Conservation (phyloP, 768 basidiomycete genomes). For the Neoboletus magnificus region DNA sequence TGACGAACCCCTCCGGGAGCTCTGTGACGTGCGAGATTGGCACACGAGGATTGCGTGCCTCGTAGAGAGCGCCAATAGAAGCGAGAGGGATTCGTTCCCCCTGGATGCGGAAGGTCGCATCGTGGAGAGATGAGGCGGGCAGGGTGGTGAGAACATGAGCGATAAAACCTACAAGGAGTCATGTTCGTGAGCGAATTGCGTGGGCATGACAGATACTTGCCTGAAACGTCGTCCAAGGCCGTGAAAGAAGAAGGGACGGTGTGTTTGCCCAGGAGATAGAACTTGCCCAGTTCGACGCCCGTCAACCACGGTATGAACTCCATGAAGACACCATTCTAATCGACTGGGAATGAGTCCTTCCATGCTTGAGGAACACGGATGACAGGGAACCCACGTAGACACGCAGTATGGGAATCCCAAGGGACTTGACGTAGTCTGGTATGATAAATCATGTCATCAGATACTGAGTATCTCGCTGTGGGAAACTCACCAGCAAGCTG, state of each 20-base stretch:
- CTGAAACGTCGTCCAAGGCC: conserved; percentile 33
- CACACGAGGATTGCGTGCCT: conserved; percentile 16
- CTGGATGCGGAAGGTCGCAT: conserved; percentile 35
- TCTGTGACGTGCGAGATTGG: conserved; percentile 22
- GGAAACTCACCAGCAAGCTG: conserved; percentile 26
- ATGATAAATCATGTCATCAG: background rate
- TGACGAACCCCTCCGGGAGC: conserved; percentile 29
- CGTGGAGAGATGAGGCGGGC: conserved; percentile 22
- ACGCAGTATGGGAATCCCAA: conserved; percentile 30
- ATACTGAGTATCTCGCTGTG: background rate
- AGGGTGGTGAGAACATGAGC: conserved; percentile 34
- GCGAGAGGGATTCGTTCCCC: conserved; percentile 32
- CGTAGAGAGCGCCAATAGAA: conserved; percentile 29
- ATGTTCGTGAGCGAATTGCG: conserved; percentile 1
- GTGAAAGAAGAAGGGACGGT: conserved; percentile 31
- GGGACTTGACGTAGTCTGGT: conserved; percentile 29
- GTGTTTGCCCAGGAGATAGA: conserved; percentile 33
- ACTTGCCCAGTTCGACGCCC: conserved; percentile 27
- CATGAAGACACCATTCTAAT: conserved; percentile 34
- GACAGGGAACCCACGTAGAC: conserved; percentile 28
- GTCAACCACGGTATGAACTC: conserved; percentile 32
- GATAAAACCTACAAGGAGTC: conserved; percentile 30
- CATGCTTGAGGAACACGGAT: background rate
- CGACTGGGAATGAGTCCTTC: background rate
- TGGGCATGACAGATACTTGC: conserved; percentile 12